Percentiles rank a stretch among this genome's conserved stretches.
Conservation (phyloP, 441 rosid genomes). For the Erodium trifolium region DNA sequence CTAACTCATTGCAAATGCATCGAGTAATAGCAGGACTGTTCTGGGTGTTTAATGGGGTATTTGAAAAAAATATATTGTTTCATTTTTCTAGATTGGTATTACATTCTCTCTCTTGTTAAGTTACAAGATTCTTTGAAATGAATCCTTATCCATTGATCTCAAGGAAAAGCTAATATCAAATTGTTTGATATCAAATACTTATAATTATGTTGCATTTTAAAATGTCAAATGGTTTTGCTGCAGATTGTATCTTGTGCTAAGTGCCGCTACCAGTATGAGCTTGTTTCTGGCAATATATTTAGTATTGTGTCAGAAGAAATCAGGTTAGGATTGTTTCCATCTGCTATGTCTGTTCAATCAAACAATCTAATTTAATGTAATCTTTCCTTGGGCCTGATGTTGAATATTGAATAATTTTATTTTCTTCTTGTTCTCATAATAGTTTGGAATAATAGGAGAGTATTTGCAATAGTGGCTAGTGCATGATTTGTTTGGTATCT, state of each 20-base stretch:
- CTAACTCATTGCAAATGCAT: neutral
- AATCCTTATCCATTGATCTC: too few relatives aligned
- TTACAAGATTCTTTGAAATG: too few relatives aligned
- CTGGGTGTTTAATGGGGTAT: too few relatives aligned
- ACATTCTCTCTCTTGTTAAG: too few relatives aligned
- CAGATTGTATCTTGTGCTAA: slow-evolving; percentile 77
- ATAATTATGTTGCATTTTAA: neutral
- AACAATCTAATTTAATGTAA: neutral
- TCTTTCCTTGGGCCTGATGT: slow-evolving; percentile 3
- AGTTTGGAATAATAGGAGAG: slow-evolving; percentile 7
- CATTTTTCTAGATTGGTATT: too few relatives aligned
- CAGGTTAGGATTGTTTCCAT: slow-evolving; percentile 44
- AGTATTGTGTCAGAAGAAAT: slow-evolving; percentile 76
- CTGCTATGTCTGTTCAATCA: slow-evolving; percentile 13
- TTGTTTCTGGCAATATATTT: slow-evolving; percentile 74
- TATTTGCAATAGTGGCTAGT: neutral
- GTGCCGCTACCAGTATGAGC: slow-evolving; percentile 86
- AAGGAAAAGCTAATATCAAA: too few relatives aligned
- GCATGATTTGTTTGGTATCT: neutral
- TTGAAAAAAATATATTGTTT: too few relatives aligned
- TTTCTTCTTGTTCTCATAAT: slow-evolving; percentile 2
- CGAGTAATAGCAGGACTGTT: too few relatives aligned
- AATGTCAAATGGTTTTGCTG: slow-evolving; percentile 13
- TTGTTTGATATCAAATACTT: neutral
- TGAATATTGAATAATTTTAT: neutral